Conservation (phyloP, 148 eudicot species). For the Amaranthus palmeri region DNA sequence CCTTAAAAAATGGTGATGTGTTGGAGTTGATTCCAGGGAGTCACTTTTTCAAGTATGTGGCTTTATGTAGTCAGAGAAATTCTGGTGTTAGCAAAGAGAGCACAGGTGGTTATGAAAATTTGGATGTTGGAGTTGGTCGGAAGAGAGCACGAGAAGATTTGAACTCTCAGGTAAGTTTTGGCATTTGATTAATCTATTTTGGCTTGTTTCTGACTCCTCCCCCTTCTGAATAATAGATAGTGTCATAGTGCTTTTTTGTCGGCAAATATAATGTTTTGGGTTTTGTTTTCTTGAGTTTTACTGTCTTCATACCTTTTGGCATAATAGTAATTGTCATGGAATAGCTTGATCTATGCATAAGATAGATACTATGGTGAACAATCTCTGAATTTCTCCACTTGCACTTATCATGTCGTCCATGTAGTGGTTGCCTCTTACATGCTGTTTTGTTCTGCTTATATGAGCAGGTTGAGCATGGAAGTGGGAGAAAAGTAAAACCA, state of each 20-base stretch:
- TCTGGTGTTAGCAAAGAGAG: slow-evolving; percentile 23
- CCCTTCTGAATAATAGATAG: too few relatives aligned
- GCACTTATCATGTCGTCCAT: too few relatives aligned
- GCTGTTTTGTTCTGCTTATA: slow-evolving; percentile 1
- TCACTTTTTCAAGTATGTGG: slow-evolving; percentile 57
- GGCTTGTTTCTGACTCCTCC: too few relatives aligned
- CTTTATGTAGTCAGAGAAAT: slow-evolving; percentile 21
- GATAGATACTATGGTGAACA: not conserved
- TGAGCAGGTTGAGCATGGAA: slow-evolving; percentile 24
- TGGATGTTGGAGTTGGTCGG: slow-evolving; percentile 20
- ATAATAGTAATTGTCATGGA: not conserved
- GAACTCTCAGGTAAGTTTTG: slow-evolving; percentile 24
- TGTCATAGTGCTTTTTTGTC: too few relatives aligned
- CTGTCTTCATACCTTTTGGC: not conserved
- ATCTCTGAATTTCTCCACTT: not conserved
- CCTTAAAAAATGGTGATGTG: slow-evolving; percentile 58
- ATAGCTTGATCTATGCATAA: not conserved
- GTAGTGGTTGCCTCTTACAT: not conserved
- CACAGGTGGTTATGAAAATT: slow-evolving; percentile 21
- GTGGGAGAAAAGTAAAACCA: slow-evolving; percentile 23
- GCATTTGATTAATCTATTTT: too few relatives aligned
- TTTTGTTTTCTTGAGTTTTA: not conserved
- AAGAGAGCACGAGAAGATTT: slow-evolving; percentile 46
- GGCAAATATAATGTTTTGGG: not conserved
- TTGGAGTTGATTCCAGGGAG: slow-evolving; percentile 90